Conservation (phyloP, 306 rosid genomes). For the Adenanthera pavonina region DNA sequence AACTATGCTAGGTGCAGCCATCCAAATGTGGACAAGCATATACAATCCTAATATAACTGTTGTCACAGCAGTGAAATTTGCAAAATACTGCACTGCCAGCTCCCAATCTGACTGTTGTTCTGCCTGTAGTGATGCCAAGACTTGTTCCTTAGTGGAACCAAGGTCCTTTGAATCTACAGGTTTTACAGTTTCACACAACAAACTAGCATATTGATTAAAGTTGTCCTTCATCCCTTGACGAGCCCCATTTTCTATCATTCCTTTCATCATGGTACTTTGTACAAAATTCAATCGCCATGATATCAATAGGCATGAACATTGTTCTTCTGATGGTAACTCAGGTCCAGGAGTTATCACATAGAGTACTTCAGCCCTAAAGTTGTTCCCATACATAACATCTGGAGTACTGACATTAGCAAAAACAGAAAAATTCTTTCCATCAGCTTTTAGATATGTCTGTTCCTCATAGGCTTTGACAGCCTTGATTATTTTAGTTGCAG, state of each 20-base stretch:
- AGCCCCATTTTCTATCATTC: constrained; percentile 93
- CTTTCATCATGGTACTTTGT: constrained; percentile 98
- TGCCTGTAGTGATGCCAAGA: constrained; percentile 79
- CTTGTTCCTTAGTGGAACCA: constrained; percentile 83
- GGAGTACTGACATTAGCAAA: constrained; percentile 75
- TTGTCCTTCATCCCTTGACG: constrained; percentile 91
- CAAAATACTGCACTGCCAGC: constrained; percentile 78
- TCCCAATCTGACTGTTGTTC: constrained; percentile 73
- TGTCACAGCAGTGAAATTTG: constrained; percentile 66
- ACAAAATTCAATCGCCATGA: constrained; percentile 90
- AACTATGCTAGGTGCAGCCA: constrained; percentile 59
- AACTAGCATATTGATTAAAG: constrained; percentile 69
- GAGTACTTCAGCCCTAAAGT: constrained; percentile 76
- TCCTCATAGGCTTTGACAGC: constrained; percentile 85
- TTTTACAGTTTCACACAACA: constrained; percentile 69
- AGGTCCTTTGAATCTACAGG: constrained; percentile 83
- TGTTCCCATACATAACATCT: constrained; percentile 86
- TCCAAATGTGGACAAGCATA: constrained; percentile 73
- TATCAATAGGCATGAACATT: constrained; percentile 73
- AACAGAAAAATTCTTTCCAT: constrained; percentile 74
- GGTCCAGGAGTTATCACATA: constrained; percentile 87
- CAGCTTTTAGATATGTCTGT: constrained; percentile 83
- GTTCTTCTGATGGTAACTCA: constrained; percentile 79
- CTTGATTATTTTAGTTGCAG: constrained; percentile 76
- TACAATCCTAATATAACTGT: constrained; percentile 63